Base-by-base conservation (phyloP, 257 asterid species). In the Gentiana macrophylla region DNA sequence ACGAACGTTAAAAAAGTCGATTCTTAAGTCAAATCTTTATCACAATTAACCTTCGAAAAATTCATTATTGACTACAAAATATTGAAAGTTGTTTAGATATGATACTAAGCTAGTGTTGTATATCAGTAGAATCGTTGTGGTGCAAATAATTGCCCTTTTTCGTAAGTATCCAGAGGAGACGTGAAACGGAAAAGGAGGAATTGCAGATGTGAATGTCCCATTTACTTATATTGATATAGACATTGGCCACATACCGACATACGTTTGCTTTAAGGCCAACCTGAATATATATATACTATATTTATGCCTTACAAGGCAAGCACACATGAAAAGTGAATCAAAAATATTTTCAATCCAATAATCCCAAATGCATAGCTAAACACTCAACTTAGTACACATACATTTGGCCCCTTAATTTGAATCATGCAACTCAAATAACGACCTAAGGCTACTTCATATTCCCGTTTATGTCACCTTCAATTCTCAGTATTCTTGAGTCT, bases 241-340 rank as follows among this genome's bases (percentile, higher is more conserved):
- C 58, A 13, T 55, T 6, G 62, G 62, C 62, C 50, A 37, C 5
- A 33, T 49, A 8, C 8, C 65, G 24, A 24, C 24, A 24, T 52
- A 74, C 61, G 62, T 71, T 43, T 75, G 76, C 80, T 71, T 75
- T 62, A 71, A 75, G 72, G 70, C 61, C 56, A 72, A 67, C 74
- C 73, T 52, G 66, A 44, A 55, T n/a, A 24, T 24, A 24, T 24
- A 24, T 24, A 24, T 24, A 24, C 24, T 24, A 24, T 24, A 49
- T 13, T 51, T 34, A 36, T 75, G 46, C 63, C 80, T 71, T 75
- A 4, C 62, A 71, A 57, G 72, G 61, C 52, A 75, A 71, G 72
- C 61, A 73, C 72, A 60, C 24, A 32, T 24, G 1, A n/a, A 62
- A 4, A 37, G 15, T 15, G 44, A 37, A 11, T 32, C 45, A 38